Evolutionary conservation across 441 rosid species (phyloP).

Genomic region (Viola pubescens): DNA sequence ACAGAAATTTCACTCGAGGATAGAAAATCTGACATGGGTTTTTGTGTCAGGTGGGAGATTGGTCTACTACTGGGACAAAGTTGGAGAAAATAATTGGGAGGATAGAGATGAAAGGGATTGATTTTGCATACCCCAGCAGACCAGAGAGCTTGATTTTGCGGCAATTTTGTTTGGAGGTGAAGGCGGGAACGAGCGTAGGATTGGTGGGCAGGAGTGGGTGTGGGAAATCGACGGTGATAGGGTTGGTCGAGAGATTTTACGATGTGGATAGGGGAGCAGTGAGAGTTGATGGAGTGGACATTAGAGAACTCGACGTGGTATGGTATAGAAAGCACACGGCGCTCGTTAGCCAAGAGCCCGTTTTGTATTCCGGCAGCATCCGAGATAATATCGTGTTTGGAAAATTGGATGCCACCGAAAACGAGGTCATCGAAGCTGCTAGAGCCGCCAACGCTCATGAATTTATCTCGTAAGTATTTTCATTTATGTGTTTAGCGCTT

Average conservation of each 20-base stretch:
- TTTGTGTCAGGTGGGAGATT: constrained; percentile 29
- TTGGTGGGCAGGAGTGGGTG: constrained; percentile 76
- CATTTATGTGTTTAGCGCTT: not conserved
- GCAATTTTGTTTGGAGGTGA: constrained; percentile 61
- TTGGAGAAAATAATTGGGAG: constrained; percentile 37
- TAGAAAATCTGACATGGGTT: not conserved
- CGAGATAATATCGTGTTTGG: constrained; percentile 68
- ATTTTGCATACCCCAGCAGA: constrained; percentile 68
- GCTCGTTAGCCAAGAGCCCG: constrained; percentile 80
- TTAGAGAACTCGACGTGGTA: constrained; percentile 50
- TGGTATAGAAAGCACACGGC: constrained; percentile 69
- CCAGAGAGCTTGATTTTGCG: constrained; percentile 42
- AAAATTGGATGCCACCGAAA: constrained; percentile 52
- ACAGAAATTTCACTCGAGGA: too few relatives aligned
- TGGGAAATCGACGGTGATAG: constrained; percentile 80
- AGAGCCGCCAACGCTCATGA: constrained; percentile 83
- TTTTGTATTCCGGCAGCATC: constrained; percentile 61
- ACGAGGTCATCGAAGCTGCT: constrained; percentile 69
- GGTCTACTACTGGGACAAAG: constrained; percentile 27
- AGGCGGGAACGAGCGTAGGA: constrained; percentile 59
- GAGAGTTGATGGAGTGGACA: constrained; percentile 56
- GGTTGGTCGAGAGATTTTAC: constrained; percentile 73
- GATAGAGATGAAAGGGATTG: constrained; percentile 55
- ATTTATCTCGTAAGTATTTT: constrained; percentile 68
- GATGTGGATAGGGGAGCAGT: constrained; percentile 59